Base-by-base conservation (phyloP, 129 eudicot species). In the Heracleum sosnowskyi region DNA sequence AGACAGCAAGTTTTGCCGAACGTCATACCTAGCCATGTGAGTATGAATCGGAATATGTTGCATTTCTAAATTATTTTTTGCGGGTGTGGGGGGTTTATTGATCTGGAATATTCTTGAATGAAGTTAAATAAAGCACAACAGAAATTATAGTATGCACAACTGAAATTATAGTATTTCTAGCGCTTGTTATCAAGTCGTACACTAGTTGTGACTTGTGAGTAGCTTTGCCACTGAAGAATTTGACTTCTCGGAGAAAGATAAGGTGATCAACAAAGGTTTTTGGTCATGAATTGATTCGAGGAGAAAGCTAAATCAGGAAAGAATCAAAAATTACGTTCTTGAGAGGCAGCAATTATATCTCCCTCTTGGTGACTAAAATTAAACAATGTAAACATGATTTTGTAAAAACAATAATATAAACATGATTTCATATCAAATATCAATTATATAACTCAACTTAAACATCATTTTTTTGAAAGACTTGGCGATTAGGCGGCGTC, bases 11-110 rank as follows among this genome's bases (percentile, higher is more conserved):
- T 79, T 73, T 76, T 76, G 79, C 47, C 83, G 80, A 46, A 82
- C 85, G 75, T 94, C 98, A 39, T 94, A 94, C 83, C 84, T 86
- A 81, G 84, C 96, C 78, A 94, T 94, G 98, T 91, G 83, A 87
- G 97, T 88, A 34, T n/a, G 37, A 57, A 57, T 57, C 15, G 2
- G 16, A 57, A n/a, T 57, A 57, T 24, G 31, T n/a, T 64, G 18
- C 16, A 66, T 28, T 66, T 9, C 3, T 66, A 24, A 28, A 2
- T 64, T n/a, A n/a, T 29, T 11, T 12, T 28, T 29, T 64, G 37
- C 1, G 15, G 11, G 2, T 63, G 70, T 11, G 18, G 17, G 20
- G 18, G 18, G 33, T 60, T 24, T 64, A 15, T 17, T 64, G 22
- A 15, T 64, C 44, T 17, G 12, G 74, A 69, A 20, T 69, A 36